Conservation (phyloP, 2,329 filamentous ascomycete genomes). For the Emericellopsis atlantica region DNA sequence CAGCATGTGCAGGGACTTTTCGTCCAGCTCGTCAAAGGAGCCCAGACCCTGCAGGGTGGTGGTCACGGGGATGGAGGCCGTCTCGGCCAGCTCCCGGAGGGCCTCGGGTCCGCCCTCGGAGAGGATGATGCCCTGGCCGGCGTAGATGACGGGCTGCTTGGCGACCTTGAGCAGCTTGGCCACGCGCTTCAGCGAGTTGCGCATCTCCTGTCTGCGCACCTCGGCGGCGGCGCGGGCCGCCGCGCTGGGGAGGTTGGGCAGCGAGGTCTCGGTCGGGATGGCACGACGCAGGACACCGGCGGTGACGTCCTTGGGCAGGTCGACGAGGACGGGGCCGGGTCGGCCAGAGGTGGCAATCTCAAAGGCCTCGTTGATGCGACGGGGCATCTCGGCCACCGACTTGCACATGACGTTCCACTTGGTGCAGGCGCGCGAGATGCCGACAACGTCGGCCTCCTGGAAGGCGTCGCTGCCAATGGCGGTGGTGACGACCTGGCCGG, state of each 20-base stretch:
- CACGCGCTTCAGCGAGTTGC: conserved; percentile 61
- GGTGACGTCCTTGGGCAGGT: conserved; percentile 93
- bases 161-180: conserved; percentile 74
- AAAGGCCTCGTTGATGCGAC: conserved; percentile 93
- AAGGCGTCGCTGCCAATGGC: conserved; percentile 94
- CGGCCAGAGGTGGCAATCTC: conserved; percentile 93
- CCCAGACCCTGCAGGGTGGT: conserved; percentile 92
- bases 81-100: conserved; percentile 78
- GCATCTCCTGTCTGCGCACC: conserved; percentile 57
- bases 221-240: conserved; percentile 74
- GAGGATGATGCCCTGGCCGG: conserved; percentile 78
- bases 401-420: conserved; percentile 99
- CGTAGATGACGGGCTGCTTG: conserved; percentile 92
- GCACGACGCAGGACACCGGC: conserved; percentile 70
- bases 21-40: conserved; percentile 82
- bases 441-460: conserved; percentile 90
- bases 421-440: conserved; percentile 88
- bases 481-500: conserved; percentile 78
- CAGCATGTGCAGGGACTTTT: conserved; percentile 94
- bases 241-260: conserved; percentile 74
- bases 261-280: conserved; percentile 62
- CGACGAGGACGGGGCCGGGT: conserved; percentile 88
- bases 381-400: conserved; percentile 82
- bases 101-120: conserved; percentile 67
- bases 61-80: conserved; percentile 84